These are phyloP conservation scores for Macrophomina pseudophaseolina DNA, from an alignment of 2,329 filamentous ascomycete species.

Conservation along the genomic window DNA sequence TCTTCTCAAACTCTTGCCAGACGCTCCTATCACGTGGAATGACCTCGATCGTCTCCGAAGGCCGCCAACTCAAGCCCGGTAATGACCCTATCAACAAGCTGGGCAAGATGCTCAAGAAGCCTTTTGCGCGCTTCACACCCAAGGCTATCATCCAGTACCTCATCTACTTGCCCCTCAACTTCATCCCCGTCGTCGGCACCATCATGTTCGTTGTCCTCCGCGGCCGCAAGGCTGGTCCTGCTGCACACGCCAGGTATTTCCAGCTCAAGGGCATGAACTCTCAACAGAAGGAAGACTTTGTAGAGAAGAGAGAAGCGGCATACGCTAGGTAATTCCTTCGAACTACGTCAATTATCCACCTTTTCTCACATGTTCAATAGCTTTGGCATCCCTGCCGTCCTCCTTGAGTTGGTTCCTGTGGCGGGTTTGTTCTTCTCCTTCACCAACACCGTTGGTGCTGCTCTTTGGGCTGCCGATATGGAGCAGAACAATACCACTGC, in stretches of 20 bases:
- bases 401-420: conserved; percentile 85
- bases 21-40: conserved; percentile 61
- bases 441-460: conserved; percentile 90
- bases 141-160: conserved; percentile 75
- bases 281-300: conserved; percentile 68
- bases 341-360: not conserved
- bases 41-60: conserved; percentile 70
- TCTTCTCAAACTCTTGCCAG: conserved; percentile 27
- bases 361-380: conserved; percentile 31
- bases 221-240: conserved; percentile 58
- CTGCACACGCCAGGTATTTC: conserved; percentile 73
- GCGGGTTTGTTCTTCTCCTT: conserved; percentile 84
- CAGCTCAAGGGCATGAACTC: conserved; percentile 84
- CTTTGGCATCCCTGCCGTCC: conserved; percentile 76
- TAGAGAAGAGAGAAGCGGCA: conserved; percentile 71
- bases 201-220: conserved; percentile 79
- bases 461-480: conserved; percentile 91
- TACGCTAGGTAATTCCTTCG: conserved; percentile 73
- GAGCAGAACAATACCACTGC: conserved; percentile 55
- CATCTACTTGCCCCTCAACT: conserved; percentile 88
- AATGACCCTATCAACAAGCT: conserved; percentile 60
- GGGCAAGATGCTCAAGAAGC: conserved; percentile 62
- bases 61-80: conserved; percentile 70
- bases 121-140: conserved; percentile 59
- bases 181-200: conserved; percentile 88